Evolutionary conservation across 768 basidiomycete genomes (phyloP), one percentile per base, ranked within the genome.

Genomic region (Tulasnella sp.): DNA sequence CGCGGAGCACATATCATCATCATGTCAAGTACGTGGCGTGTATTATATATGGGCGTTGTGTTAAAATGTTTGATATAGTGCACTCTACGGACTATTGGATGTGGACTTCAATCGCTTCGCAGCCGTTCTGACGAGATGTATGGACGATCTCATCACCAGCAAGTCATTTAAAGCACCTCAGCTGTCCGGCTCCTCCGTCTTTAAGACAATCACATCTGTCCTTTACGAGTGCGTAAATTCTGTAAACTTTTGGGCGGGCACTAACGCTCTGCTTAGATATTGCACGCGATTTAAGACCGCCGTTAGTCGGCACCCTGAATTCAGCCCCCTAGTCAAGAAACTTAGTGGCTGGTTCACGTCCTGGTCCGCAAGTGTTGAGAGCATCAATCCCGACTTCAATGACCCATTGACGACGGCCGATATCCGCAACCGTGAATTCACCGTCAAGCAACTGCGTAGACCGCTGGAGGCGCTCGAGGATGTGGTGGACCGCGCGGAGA

Each of bases 221-320:
- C 69, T 71, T 1, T 71, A 34, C 19, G 69, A 39, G 69, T 71
- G 36, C n/a, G 69, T 71, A 14, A 36, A 25, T 7, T 34, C 2
- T 5, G 9, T 8, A 34, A 11, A 4, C 22, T 39, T 12, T 2
- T 31, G 0, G 69, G 0, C 11, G 29, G 17, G 1, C 31, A 29
- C 58, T 64, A 34, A 64, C 8, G 29, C 58, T 14, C 1, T 40
- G 1, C 31, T 12, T 72, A 91, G 90, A 78, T 88, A 84, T 72
- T 79, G 91, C 12, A 84, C 84, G 3, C 88, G 89, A 2, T 91
- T 90, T 82, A 89, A 90, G 81, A 86, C 88, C 68, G 86, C 86
- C 0, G 81, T 87, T 17, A 82, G 83, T 1, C 85, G 82, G 31
- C 84, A 88, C 76, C 88, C 88, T 0, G 81, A 83, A 36, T 81